Conservation (phyloP, 371 early-diverging fungal genomes). For the Mucor ambiguus region DNA sequence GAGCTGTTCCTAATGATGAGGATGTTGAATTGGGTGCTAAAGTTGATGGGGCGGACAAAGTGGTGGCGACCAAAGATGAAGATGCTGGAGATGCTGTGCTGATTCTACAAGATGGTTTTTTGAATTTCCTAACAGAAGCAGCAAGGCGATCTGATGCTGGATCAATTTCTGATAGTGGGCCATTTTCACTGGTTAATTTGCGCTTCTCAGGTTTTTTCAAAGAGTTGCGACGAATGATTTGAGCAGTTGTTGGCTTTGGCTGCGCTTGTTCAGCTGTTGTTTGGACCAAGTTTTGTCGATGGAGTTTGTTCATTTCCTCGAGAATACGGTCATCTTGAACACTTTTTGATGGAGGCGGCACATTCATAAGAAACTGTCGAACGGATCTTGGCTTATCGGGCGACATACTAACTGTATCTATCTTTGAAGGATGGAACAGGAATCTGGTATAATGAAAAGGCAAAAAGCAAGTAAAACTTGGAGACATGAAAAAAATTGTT, state of each 20-base stretch:
- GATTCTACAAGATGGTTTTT: not conserved
- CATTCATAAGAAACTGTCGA: not conserved
- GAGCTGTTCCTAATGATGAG: not conserved
- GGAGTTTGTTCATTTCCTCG: not conserved
- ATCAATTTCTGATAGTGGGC: not conserved
- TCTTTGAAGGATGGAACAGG: not conserved
- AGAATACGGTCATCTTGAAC: not conserved
- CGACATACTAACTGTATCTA: not conserved
- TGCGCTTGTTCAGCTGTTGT: not conserved
- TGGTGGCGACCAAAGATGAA: not conserved
- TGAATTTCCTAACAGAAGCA: not conserved
- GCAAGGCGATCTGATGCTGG: not conserved
- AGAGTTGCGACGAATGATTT: not conserved
- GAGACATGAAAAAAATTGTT: not conserved
- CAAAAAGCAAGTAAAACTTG: not conserved
- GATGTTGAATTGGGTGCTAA: not conserved
- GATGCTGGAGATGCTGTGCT: not conserved
- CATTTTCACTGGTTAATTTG: not conserved
- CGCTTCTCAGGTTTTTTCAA: not conserved
- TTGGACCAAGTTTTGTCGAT: not conserved
- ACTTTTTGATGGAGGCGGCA: not conserved
- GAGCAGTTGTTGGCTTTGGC: not conserved
- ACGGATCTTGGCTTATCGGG: not conserved
- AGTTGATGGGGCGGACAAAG: too few relatives aligned
- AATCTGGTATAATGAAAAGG: not conserved